Evolutionary conservation across 176 grass and related monocot species (phyloP).

Genomic region (Rhynchospora breviuscula): DNA sequence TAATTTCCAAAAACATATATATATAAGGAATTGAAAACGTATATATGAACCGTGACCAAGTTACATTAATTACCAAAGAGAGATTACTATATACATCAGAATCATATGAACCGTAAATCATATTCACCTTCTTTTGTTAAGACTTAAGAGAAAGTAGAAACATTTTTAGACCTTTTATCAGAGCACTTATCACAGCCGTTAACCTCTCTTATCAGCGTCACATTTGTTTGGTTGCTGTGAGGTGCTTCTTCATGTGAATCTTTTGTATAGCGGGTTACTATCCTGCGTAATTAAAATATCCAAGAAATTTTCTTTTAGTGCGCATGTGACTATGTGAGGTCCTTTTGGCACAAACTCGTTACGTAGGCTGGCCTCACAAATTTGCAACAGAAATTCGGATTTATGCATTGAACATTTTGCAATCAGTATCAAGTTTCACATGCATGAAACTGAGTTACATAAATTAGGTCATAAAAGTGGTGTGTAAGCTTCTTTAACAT

Average conservation of each 20-base stretch:
- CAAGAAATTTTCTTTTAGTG: neutral
- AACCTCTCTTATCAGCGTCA: slow-evolving; percentile 9
- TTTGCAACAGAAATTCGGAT: neutral
- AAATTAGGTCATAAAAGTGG: neutral
- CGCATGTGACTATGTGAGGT: neutral
- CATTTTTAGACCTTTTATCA: neutral
- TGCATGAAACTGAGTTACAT: neutral
- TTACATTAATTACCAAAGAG: too few species aligned
- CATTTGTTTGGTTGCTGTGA: neutral
- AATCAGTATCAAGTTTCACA: slow-evolving; percentile 4
- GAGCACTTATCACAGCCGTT: slow-evolving; percentile 8
- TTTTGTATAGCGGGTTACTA: neutral
- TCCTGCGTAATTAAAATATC: neutral
- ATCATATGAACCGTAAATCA: too few species aligned
- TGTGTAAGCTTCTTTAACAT: neutral
- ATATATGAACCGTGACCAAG: too few species aligned
- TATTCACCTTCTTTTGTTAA: too few species aligned
- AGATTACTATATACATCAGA: too few species aligned
- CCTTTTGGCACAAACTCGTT: neutral
- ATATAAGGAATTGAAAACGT: too few species aligned
- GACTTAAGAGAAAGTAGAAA: neutral
- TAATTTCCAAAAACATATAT: too few species aligned
- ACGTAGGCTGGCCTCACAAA: neutral
- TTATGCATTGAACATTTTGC: neutral
- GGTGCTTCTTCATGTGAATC: neutral